A percentile compares a stretch with the other conserved stretches of the same genome.
Conservation (phyloP, 371 early-diverging fungal species). For the Apophysomyces variabilis region DNA sequence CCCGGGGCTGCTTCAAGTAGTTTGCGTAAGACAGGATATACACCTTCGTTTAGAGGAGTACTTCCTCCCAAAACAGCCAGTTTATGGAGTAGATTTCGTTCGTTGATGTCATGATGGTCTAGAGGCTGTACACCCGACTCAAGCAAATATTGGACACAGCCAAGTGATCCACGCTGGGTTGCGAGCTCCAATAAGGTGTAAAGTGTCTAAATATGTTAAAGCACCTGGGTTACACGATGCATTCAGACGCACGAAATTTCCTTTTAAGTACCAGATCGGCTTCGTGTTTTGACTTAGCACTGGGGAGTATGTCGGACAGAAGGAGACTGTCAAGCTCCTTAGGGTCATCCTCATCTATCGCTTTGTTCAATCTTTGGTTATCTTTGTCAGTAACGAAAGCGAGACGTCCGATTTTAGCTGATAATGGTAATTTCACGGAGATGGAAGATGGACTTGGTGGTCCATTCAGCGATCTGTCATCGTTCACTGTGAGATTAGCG, state of each 20-base stretch:
- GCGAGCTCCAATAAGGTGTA: constrained; percentile 59
- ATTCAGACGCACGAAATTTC: background rate
- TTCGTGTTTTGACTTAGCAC: constrained; percentile 17
- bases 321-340: constrained; percentile 7
- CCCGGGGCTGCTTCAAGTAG: constrained; percentile 28
- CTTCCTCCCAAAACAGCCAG: constrained; percentile 48
- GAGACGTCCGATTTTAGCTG: constrained; percentile 15
- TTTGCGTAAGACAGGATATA: constrained; percentile 18
- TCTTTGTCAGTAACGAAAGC: constrained; percentile 5
- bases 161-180: constrained; percentile 48
- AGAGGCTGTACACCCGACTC: constrained; percentile 35
- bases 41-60: background rate
- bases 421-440: constrained; percentile 10
- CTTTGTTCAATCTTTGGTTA: constrained; percentile 6
- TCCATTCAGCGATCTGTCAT: constrained; percentile 18
- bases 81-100: constrained; percentile 68
- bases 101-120: constrained; percentile 61
- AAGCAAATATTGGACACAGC: constrained; percentile 55
- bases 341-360: constrained; percentile 21
- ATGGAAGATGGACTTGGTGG: constrained; percentile 4
- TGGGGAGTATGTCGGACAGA: background rate
- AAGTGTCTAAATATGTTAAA: constrained; percentile 34
- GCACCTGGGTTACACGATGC: constrained; percentile 13
- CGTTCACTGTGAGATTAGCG: constrained; percentile 14
- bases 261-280: constrained; percentile 15